These are phyloP conservation scores for Ustilago cynodontis DNA, from an alignment of 1,284 basidiomycete genomes.

Conservation along the genomic window DNA sequence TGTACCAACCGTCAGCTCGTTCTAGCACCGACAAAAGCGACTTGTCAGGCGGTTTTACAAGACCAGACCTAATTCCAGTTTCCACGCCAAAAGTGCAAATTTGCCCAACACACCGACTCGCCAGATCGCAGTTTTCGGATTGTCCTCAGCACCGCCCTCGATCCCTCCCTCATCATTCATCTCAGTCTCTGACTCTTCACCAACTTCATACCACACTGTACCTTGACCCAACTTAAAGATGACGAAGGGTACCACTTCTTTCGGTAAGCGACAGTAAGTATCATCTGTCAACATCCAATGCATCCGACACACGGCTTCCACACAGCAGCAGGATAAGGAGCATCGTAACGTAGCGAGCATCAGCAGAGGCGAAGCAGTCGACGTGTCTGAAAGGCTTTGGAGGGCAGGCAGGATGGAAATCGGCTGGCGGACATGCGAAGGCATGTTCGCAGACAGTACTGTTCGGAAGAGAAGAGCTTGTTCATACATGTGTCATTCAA, in stretches of 20 bases:
- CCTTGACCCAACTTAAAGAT: slow-evolving; percentile 49
- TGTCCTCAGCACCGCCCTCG: slow-evolving; percentile 11
- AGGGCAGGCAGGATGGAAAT: no score
- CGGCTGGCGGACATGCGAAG: no score
- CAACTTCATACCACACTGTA: background rate
- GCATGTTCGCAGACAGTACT: no score
- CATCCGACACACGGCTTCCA: slow-evolving; percentile 88
- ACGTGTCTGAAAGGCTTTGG: background rate
- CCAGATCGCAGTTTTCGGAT: slow-evolving; percentile 28
- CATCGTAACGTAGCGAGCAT: background rate
- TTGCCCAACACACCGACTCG: background rate
- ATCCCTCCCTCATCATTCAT: background rate
- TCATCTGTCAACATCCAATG: slow-evolving; percentile 12
- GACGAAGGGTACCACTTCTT: slow-evolving; percentile 70
- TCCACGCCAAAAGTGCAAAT: background rate
- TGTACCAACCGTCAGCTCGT: background rate
- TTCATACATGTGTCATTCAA: no score
- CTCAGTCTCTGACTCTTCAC: slow-evolving; percentile 25
- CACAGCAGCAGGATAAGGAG: slow-evolving; percentile 72
- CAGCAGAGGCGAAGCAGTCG: background rate
- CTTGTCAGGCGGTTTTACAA: background rate
- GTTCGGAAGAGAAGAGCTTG: no score
- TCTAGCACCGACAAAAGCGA: background rate
- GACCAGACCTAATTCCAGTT: no score
- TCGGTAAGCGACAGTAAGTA: slow-evolving; percentile 71